Evolutionary conservation across 805 yeast genomes (phyloP).

Genomic region (Barnettozyma sp.): DNA sequence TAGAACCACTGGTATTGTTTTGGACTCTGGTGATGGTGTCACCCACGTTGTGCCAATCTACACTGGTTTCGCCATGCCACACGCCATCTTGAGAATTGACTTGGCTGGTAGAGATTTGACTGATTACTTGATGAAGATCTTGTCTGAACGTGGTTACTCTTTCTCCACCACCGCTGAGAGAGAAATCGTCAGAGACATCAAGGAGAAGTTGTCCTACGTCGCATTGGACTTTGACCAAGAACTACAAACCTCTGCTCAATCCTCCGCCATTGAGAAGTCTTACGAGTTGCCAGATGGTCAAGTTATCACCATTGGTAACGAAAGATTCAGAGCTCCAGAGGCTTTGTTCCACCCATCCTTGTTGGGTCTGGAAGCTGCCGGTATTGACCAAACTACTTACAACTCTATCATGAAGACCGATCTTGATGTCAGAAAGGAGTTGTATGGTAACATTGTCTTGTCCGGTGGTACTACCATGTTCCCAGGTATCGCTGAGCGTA

Average conservation of each 20-base stretch:
- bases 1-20: constrained; percentile 99
- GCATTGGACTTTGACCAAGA: constrained; percentile 99
- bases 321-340: constrained; percentile 99
- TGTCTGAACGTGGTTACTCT: constrained; percentile 97
- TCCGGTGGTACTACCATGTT: constrained; percentile 99
- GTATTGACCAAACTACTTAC: constrained; percentile 91
- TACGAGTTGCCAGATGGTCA: constrained; percentile 99
- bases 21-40: constrained; percentile 99
- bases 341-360: constrained; percentile 98
- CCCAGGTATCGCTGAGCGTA: constrained; percentile 99
- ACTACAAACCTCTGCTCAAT: constrained; percentile 98
- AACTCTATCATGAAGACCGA: constrained; percentile 92
- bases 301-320: constrained; percentile 98
- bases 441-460: constrained; percentile 98
- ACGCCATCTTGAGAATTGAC: constrained; percentile 97
- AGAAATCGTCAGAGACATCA: constrained; percentile 84
- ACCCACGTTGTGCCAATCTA: constrained; percentile 99
- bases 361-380: constrained; percentile 87
- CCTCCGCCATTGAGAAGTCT: constrained; percentile 96
- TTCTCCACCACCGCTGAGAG: constrained; percentile 99
- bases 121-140: constrained; percentile 97
- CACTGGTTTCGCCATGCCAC: constrained; percentile 99
- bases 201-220: constrained; percentile 98
- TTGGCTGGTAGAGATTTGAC: constrained; percentile 99
- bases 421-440: constrained; percentile 97